These are phyloP conservation scores for Cutaneotrichosporon sp. DNA, from an alignment of 1,284 basidiomycete species.

Conservation along the genomic window DNA sequence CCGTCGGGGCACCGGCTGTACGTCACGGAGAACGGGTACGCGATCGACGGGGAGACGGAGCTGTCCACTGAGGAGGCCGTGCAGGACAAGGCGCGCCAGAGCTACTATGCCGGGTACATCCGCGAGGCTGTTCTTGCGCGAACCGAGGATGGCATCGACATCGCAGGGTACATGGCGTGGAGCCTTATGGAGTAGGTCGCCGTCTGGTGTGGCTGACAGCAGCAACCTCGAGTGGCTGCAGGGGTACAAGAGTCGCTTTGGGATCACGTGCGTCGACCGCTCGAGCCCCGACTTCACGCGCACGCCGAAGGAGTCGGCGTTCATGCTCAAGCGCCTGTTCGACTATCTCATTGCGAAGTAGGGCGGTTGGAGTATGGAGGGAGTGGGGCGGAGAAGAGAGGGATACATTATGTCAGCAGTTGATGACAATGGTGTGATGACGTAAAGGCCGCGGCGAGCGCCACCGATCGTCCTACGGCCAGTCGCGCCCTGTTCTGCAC, in stretches of 20 bases:
- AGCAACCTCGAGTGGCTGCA: conserved; percentile 21
- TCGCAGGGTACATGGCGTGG: conserved; percentile 40
- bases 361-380: not conserved
- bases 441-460: too few relatives aligned
- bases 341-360: conserved; percentile 13
- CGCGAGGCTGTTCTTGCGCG: conserved; percentile 28
- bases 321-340: conserved; percentile 27
- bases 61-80: conserved; percentile 21
- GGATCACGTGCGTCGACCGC: conserved; percentile 13
- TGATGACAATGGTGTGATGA: too few relatives aligned
- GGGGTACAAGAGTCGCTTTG: conserved; percentile 11
- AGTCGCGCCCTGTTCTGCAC: too few relatives aligned
- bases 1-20: conserved; percentile 17
- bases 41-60: conserved; percentile 6
- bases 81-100: conserved; percentile 30
- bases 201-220: not conserved
- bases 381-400: too few relatives aligned
- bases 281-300: conserved; percentile 25
- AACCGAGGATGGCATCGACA: conserved; percentile 28
- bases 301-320: conserved; percentile 32
- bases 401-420: too few relatives aligned
- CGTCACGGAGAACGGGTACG: conserved; percentile 29
- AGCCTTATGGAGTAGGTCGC: conserved; percentile 36
- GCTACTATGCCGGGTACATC: conserved; percentile 34
- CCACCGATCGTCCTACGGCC: too few relatives aligned